A percentile compares a stretch with the other conserved stretches of the same genome.
These are phyloP conservation scores for Camillea tinctor DNA, from an alignment of 2,329 filamentous ascomycete species.

Conservation along the genomic window DNA sequence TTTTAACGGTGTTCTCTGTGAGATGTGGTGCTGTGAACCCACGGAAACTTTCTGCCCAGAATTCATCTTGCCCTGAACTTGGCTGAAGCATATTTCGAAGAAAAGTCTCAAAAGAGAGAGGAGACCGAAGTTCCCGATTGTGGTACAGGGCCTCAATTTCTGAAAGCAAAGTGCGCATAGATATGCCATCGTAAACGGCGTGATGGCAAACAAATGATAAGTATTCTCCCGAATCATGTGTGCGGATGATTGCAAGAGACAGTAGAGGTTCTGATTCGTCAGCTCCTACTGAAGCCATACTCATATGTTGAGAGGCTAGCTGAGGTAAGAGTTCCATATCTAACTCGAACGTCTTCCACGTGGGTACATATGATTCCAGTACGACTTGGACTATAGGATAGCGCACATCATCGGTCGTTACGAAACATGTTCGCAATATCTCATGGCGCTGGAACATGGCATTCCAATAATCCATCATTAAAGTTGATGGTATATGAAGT, in stretches of 20 bases:
- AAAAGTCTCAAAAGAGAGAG: constrained; percentile 62
- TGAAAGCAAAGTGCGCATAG: constrained; percentile 65
- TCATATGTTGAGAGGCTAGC: constrained; percentile 36
- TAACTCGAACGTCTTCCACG: constrained; percentile 39
- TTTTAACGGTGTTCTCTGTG: neutral
- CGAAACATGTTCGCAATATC: constrained; percentile 76
- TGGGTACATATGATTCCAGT: constrained; percentile 44
- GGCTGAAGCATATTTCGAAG: constrained; percentile 56
- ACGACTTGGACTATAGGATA: constrained; percentile 73
- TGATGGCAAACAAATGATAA: constrained; percentile 66
- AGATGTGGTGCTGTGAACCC: constrained; percentile 41
- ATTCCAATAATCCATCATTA: constrained; percentile 61
- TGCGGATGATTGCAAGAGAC: constrained; percentile 42
- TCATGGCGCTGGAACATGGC: constrained; percentile 64
- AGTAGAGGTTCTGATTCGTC: constrained; percentile 46
- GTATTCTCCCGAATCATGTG: constrained; percentile 31
- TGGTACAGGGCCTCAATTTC: constrained; percentile 65
- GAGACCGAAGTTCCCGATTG: constrained; percentile 43
- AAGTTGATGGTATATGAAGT: constrained; percentile 48
- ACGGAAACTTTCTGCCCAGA: constrained; percentile 62
- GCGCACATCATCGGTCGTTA: constrained; percentile 57
- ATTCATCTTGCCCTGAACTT: constrained; percentile 51
- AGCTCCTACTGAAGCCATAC: constrained; percentile 38
- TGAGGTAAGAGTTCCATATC: constrained; percentile 14
- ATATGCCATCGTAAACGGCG: constrained; percentile 82